Evolutionary conservation across 257 asterid genomes (phyloP), one percentile per base, ranked within the genome.

Genomic region (Solanum piurae): DNA sequence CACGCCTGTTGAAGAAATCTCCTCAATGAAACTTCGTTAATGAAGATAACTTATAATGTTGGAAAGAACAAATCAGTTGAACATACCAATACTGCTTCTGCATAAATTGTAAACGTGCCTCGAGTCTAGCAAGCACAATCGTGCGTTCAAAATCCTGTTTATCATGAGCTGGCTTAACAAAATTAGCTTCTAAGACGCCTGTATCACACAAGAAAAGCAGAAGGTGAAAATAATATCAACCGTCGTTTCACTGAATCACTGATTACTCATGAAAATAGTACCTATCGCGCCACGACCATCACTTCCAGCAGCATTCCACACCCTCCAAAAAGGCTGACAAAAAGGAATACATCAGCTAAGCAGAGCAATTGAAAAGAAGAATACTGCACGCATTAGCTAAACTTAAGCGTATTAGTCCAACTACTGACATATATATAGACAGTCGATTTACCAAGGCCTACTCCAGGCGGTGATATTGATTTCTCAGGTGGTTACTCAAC

Each of bases 221-320:
- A 71, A 21, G 7, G 21, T 71, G 44, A 25, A 77, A 42, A 14
- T 12, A 4, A 42, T 27, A 25, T 77, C 64, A 14, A 13, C 33
- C 25, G 10, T 79, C 38, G 29, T 25, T 10, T 40, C 36, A n/a
- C 7, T 77, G 23, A 77, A 42, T 42, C 62, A 77, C 5, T 42
- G 62, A 40, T n/a, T n/a, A 25, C 36, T 40, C 84, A 38, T 38
- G 58, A 25, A 40, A 40, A 40, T 4, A 40, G 23, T 27, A 79
- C 98, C 98, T 88, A 96, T 89, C 27, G 89, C 97, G 9, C 98
- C 98, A 72, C 98, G 92, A 73, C 99, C 99, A 89, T 93, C 93
- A 87, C 98, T 96, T 86, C 99, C 98, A 55, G 99, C 96, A 86
- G 98, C 94, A 87, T 92, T 94, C 99, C 98, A 96, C 29, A 94